phyloP scores from a whole-genome alignment of 31 red algal genomes.

The Pterothamnion heteromorphum region DNA sequence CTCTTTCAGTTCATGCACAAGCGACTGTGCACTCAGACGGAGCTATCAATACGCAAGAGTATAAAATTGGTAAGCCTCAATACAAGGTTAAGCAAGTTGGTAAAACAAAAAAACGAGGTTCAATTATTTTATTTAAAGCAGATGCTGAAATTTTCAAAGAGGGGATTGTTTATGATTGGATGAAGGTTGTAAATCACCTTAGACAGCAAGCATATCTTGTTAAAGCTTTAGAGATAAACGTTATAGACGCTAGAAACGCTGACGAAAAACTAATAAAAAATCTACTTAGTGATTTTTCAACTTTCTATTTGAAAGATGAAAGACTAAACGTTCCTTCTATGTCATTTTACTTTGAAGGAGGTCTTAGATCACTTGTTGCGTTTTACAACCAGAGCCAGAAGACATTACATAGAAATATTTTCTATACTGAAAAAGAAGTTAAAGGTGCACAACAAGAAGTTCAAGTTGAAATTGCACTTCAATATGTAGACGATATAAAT shows the following conservation, averaged over 20 bases:
- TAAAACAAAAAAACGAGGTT: not conserved
- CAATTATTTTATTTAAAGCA: constrained; percentile 8
- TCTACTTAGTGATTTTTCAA: not conserved
- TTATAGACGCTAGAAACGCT: not conserved
- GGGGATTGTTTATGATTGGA: not conserved
- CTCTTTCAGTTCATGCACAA: not conserved
- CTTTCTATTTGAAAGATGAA: not conserved
- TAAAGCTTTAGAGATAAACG: not conserved
- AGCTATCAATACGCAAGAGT: not conserved
- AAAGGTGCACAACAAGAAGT: not conserved
- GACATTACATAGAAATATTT: not conserved
- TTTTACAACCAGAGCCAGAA: not conserved
- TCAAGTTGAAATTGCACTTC: constrained; percentile 32
- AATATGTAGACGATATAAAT: not conserved
- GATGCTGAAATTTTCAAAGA: constrained; percentile 32
- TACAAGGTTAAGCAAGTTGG: not conserved
- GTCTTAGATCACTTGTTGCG: not conserved
- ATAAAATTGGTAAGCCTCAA: not conserved
- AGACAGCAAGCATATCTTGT: not conserved
- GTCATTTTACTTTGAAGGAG: constrained; percentile 1
- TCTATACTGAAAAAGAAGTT: not conserved
- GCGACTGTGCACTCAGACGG: constrained; percentile 21
- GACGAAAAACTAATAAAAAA: not conserved
- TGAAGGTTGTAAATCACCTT: not conserved
- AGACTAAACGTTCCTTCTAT: not conserved